phyloP scores from a whole-genome alignment of 208 protist species.

The Lotmaria passim region DNA sequence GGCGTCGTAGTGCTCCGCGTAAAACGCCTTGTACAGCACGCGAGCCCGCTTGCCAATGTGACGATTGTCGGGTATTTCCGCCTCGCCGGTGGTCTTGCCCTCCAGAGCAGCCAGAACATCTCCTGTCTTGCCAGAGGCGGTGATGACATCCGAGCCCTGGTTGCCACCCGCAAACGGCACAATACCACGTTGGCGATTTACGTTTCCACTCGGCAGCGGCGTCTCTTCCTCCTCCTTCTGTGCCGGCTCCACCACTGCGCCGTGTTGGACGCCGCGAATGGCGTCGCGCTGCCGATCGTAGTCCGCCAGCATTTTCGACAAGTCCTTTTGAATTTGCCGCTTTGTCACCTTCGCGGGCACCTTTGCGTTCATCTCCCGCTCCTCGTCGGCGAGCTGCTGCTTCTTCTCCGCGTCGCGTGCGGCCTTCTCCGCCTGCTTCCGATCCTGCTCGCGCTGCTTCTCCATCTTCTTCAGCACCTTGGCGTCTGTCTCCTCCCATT shows the following conservation, averaged over 20 bases:
- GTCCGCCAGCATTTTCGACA: conserved; percentile 83
- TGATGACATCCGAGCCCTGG: conserved; percentile 35
- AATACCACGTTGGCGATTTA: conserved; percentile 45
- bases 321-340: conserved; percentile 84
- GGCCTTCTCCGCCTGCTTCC: conserved; percentile 58
- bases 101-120: conserved; percentile 58
- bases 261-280: conserved; percentile 38
- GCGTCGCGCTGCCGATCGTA: conserved; percentile 76
- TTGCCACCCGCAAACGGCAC: conserved; percentile 4
- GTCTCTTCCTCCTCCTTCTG: conserved; percentile 17
- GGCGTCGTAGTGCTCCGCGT: conserved; percentile 58
- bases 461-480: conserved; percentile 62
- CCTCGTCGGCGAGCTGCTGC: conserved; percentile 75
- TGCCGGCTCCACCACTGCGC: conserved; percentile 28
- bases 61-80: conserved; percentile 60
- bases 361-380: conserved; percentile 62
- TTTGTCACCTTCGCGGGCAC: conserved; percentile 75
- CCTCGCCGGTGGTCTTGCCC: conserved; percentile 8
- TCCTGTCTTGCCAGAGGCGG: conserved; percentile 46
- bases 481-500: conserved; percentile 70
- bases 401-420: conserved; percentile 67
- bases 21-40: conserved; percentile 86
- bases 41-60: conserved; percentile 86
- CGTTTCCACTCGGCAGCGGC: conserved; percentile 55
- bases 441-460: conserved; percentile 70